Evolutionary conservation across 768 basidiomycete species (phyloP), one percentile per base, ranked within the genome.

Genomic region (Mrakia blollopis): DNA sequence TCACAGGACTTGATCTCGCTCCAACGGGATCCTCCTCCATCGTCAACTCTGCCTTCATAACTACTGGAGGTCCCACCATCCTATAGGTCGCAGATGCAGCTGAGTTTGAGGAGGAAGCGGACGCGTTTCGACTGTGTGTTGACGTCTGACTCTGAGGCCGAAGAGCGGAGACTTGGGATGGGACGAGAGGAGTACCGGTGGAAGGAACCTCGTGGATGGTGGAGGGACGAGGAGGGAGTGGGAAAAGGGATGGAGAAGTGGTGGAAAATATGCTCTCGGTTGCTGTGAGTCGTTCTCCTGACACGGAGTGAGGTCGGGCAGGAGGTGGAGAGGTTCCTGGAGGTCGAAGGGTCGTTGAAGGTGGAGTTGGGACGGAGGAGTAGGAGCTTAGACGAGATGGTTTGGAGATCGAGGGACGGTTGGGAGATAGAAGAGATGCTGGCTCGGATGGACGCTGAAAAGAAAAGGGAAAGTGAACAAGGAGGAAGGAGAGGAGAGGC

Each of bases 21-120:
- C 61, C 73, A 14, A 74, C 67, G 0, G 73, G 73, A 35, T 74
- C 73, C 16, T 50, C 30, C 30, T 74, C 73, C 28, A 74, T 7
- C 73, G 73, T 74, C 25, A 74, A 13, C 16, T 74, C 73, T 30
- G 65, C 37, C 37, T 68, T 68, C 35, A 68, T 16, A 2, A 25
- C 37, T 2, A 37, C 21, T 8, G 39, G 9, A 5, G 35, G 65
- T 68, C 65, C 57, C 7, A 57, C 57, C 57, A 57, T 28, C 57
- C 57, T 68, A 39, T 68, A 68, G 25, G 9, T 25, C 4, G 23
- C 35, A 9, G 65, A 68, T 0, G 65, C 25, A 41, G 65, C 37
- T 23, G 65, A 68, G 16, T 39, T 39, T 0, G 65, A 68, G 14
- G 65, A 68, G 7, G 65, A 68, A 23, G 65, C 65, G 39, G 65